Percentiles rank a stretch among this genome's conserved stretches.
These are phyloP conservation scores for Hanseniaspora singularis DNA, from an alignment of 805 yeast genomes.

Conservation along the genomic window DNA sequence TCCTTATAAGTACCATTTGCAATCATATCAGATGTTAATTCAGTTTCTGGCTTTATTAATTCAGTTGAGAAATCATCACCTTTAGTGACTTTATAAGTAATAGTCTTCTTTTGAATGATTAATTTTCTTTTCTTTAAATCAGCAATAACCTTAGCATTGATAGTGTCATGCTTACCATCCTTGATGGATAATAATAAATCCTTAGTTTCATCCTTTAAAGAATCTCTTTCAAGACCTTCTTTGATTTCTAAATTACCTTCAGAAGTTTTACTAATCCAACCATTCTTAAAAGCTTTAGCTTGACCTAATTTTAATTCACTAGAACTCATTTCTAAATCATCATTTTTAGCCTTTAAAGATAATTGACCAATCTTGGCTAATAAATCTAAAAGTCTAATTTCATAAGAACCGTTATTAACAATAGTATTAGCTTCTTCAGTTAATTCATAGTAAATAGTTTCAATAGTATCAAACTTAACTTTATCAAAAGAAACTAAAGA, in stretches of 20 bases:
- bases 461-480: conserved; percentile 61
- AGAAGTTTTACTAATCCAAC: conserved; percentile 87
- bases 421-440: conserved; percentile 76
- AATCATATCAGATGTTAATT: conserved; percentile 88
- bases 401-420: conserved; percentile 76
- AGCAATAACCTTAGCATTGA: conserved; percentile 52
- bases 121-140: conserved; percentile 94
- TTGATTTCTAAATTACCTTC: conserved; percentile 47
- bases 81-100: conserved; percentile 65
- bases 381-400: conserved; percentile 68
- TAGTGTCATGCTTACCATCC: conserved; percentile 17
- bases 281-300: conserved; percentile 93
- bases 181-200: conserved; percentile 45
- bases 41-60: conserved; percentile 77
- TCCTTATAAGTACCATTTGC: conserved; percentile 69
- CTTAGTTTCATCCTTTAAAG: conserved; percentile 49
- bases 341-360: conserved; percentile 46
- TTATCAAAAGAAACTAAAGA: conserved; percentile 76
- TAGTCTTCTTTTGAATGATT: conserved; percentile 52
- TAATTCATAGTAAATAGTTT: conserved; percentile 61
- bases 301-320: conserved; percentile 79
- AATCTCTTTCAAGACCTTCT: conserved; percentile 31
- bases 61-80: conserved; percentile 76
- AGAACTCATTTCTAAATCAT: conserved; percentile 61
- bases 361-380: conserved; percentile 64